A percentile compares a stretch with the other conserved stretches of the same genome.
Evolutionary conservation across 768 basidiomycete species (phyloP).

Genomic region (Podaxis rugospora): DNA sequence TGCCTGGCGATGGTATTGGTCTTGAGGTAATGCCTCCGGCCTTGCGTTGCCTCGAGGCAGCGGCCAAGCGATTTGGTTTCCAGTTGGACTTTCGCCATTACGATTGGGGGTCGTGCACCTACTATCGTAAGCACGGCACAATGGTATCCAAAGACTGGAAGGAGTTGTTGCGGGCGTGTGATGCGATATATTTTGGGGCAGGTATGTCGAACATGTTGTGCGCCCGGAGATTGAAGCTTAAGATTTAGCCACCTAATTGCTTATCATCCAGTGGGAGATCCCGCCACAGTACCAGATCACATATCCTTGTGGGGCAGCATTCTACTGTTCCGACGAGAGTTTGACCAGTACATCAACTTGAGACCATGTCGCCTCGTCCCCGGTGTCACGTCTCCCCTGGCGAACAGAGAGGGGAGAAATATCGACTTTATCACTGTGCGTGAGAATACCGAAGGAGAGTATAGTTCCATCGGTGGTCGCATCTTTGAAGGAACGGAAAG

Average conservation of each 20-base stretch:
- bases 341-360: slow-evolving; percentile 47
- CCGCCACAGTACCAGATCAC: slow-evolving; percentile 48
- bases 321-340: slow-evolving; percentile 46
- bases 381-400: slow-evolving; percentile 43
- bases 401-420: slow-evolving; percentile 33
- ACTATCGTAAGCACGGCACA: slow-evolving; percentile 39
- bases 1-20: slow-evolving; percentile 53
- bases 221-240: background rate
- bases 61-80: slow-evolving; percentile 40
- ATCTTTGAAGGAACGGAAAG: slow-evolving; percentile 37
- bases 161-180: slow-evolving; percentile 32
- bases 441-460: slow-evolving; percentile 56
- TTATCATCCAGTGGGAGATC: slow-evolving; percentile 35
- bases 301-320: slow-evolving; percentile 52
- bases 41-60: slow-evolving; percentile 39
- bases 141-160: slow-evolving; percentile 44
- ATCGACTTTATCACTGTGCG: slow-evolving; percentile 53
- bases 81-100: slow-evolving; percentile 39
- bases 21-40: slow-evolving; percentile 48
- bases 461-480: slow-evolving; percentile 43
- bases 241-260: slow-evolving; percentile 12
- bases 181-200: slow-evolving; percentile 47
- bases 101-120: slow-evolving; percentile 45
- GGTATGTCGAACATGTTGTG: slow-evolving; percentile 22
- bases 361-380: slow-evolving; percentile 46